These are phyloP conservation scores for Oryza meyeriana DNA, from an alignment of 176 grass and related monocot species.

Conservation along the genomic window DNA sequence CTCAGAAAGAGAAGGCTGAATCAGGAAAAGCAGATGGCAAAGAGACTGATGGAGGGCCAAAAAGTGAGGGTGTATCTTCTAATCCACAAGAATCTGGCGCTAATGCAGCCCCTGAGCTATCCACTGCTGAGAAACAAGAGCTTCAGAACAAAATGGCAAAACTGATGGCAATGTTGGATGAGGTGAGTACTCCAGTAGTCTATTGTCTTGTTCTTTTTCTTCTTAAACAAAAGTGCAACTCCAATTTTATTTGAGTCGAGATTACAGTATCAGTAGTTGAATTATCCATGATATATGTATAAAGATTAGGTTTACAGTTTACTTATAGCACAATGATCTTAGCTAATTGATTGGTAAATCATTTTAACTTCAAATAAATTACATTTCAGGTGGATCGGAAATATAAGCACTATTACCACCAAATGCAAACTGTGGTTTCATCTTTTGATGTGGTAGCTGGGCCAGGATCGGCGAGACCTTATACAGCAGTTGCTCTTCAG, in stretches of 20 bases:
- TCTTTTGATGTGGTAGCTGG: slow-evolving; percentile 82
- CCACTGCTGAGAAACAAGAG: slow-evolving; percentile 90
- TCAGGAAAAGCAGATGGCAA: slow-evolving; percentile 48
- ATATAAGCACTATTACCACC: slow-evolving; percentile 97
- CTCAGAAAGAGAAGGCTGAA: slow-evolving; percentile 55
- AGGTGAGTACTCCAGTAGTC: slow-evolving; percentile 48
- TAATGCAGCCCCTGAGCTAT: slow-evolving; percentile 56
- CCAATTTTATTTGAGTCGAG: not conserved
- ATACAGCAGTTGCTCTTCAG: slow-evolving; percentile 94
- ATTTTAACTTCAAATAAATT: slow-evolving; percentile 22
- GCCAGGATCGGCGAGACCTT: slow-evolving; percentile 68
- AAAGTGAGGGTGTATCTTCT: slow-evolving; percentile 55
- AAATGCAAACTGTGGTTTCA: slow-evolving; percentile 86
- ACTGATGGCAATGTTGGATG: slow-evolving; percentile 90
- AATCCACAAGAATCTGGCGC: slow-evolving; percentile 58
- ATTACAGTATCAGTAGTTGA: not conserved
- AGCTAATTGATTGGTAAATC: slow-evolving; percentile 9
- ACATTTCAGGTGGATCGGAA: slow-evolving; percentile 78
- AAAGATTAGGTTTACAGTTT: not conserved
- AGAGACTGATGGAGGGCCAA: slow-evolving; percentile 53
- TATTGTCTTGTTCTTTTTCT: slow-evolving; percentile 3
- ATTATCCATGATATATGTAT: not conserved
- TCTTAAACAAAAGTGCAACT: not conserved
- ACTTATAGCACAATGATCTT: not conserved
- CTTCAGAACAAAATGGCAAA: slow-evolving; percentile 97